These are phyloP conservation scores for Rhizopogon vulgaris DNA, from an alignment of 768 basidiomycete species.

Conservation along the genomic window DNA sequence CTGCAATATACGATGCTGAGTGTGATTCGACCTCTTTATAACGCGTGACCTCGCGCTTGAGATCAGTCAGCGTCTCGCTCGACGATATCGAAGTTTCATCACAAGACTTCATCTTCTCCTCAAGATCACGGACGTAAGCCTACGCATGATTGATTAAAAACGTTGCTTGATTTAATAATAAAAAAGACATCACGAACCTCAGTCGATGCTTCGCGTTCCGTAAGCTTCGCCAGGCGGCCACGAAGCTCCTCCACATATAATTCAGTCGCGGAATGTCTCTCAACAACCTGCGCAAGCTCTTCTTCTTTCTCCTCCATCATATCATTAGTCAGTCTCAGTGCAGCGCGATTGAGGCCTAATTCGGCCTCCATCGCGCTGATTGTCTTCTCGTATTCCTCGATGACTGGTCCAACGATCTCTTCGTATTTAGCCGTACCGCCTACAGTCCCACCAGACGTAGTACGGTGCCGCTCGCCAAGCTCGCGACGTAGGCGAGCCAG, in stretches of 20 bases:
- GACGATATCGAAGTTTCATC: constrained; percentile 75
- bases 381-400: constrained; percentile 98
- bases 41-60: constrained; percentile 75
- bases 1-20: constrained; percentile 74
- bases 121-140: constrained; percentile 91
- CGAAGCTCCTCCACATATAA: constrained; percentile 85
- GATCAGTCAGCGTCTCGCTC: constrained; percentile 72
- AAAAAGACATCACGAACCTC: constrained; percentile 48
- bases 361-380: constrained; percentile 93
- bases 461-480: constrained; percentile 67
- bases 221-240: constrained; percentile 69
- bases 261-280: constrained; percentile 73
- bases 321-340: constrained; percentile 86
- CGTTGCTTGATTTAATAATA: background rate
- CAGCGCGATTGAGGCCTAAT: constrained; percentile 79
- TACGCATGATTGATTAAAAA: constrained; percentile 23
- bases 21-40: constrained; percentile 72
- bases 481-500: constrained; percentile 75
- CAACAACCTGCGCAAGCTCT: constrained; percentile 57
- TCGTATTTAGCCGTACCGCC: constrained; percentile 77
- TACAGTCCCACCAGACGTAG: constrained; percentile 49
- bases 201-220: constrained; percentile 85
- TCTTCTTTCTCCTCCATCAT: constrained; percentile 90
- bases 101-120: constrained; percentile 83
- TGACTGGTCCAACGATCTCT: constrained; percentile 94